phyloP scores from a whole-genome alignment of 768 basidiomycete species.

The Suillus luteus region DNA sequence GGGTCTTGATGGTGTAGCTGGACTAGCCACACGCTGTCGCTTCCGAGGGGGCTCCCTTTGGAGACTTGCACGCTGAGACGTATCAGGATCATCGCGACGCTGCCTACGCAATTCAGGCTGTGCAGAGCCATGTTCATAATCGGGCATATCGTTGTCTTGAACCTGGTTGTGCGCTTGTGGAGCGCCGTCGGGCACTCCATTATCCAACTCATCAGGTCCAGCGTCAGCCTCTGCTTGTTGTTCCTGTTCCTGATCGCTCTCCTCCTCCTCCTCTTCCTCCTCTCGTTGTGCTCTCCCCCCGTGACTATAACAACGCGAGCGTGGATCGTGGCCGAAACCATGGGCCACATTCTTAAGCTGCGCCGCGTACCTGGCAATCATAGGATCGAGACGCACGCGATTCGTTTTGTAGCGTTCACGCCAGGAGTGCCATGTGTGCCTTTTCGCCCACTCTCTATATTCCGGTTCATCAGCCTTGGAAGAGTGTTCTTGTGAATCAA shows the following conservation, averaged over 20 bases:
- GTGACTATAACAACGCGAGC: conserved; percentile 17
- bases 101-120: conserved; percentile 20
- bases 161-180: conserved; percentile 7
- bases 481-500: background rate
- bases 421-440: conserved; percentile 64
- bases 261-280: conserved; percentile 13
- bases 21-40: conserved; percentile 15
- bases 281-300: conserved; percentile 6
- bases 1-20: conserved; percentile 2
- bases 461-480: conserved; percentile 40
- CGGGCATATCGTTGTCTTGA: conserved; percentile 1
- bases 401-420: conserved; percentile 59
- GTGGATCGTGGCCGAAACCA: conserved; percentile 26
- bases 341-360: conserved; percentile 20
- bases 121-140: conserved; percentile 1
- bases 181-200: background rate
- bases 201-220: background rate
- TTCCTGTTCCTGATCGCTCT: conserved; percentile 1
- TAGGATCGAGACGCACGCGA: conserved; percentile 39
- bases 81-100: conserved; percentile 15
- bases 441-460: conserved; percentile 35
- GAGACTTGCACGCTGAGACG: conserved; percentile 9
- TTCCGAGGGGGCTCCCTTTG: conserved; percentile 15
- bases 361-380: conserved; percentile 37
- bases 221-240: background rate